Percentiles rank a stretch among this genome's conserved stretches.
Conservation (phyloP, 345 rosid genomes). For the Eucalyptus shirleyi region DNA sequence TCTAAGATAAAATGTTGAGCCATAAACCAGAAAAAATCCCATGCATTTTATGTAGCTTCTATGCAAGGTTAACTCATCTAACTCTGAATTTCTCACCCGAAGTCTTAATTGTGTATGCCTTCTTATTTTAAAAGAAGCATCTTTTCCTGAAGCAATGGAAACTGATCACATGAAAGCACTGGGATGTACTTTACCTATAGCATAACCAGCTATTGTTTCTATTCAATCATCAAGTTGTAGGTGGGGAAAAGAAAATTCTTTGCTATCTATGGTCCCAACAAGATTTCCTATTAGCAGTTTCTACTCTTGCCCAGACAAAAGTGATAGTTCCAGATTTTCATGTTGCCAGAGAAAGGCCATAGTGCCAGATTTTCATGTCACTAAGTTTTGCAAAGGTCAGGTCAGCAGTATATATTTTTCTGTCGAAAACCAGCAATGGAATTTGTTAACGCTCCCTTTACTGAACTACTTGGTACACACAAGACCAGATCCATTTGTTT, state of each 20-base stretch:
- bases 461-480: not conserved
- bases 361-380: not conserved
- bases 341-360: not conserved
- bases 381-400: not conserved
- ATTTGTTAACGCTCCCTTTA: not conserved
- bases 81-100: not conserved
- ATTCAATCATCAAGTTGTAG: not conserved
- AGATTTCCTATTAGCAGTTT: not conserved
- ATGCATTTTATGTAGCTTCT: not conserved
- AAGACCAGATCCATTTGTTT: not conserved
- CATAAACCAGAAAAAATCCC: not conserved
- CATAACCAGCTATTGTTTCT: not conserved
- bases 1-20: not conserved
- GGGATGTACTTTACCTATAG: not conserved
- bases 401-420: not conserved
- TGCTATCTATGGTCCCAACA: not conserved
- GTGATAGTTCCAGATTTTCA: not conserved
- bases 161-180: not conserved
- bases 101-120: not conserved
- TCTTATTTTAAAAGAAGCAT: not conserved
- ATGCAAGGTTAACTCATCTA: not conserved
- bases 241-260: not conserved
- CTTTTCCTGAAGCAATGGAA: not conserved
- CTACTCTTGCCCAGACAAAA: not conserved
- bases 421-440: not conserved